A percentile compares a stretch with the other conserved stretches of the same genome.
These are phyloP conservation scores for Aphanoascus verrucosus DNA, from an alignment of 2,329 filamentous ascomycete species.

Conservation along the genomic window DNA sequence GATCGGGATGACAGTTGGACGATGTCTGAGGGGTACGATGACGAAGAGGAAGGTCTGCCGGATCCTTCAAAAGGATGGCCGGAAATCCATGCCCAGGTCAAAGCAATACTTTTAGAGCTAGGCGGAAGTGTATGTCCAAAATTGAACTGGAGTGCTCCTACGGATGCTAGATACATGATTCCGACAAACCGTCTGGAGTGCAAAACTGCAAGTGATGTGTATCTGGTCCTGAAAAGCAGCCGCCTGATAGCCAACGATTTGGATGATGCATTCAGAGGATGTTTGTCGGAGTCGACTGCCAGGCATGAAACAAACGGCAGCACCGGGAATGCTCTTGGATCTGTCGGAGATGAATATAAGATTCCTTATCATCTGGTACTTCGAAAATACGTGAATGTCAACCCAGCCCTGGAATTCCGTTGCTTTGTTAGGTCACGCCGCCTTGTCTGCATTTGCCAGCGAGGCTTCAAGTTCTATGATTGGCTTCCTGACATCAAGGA, in stretches of 20 bases:
- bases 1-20: slow-evolving; percentile 46
- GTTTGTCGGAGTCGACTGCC: slow-evolving; percentile 35
- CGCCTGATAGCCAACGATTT: slow-evolving; percentile 92
- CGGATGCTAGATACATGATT: slow-evolving; percentile 89
- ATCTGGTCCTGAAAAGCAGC: slow-evolving; percentile 85
- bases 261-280: slow-evolving; percentile 82
- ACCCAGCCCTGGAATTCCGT: slow-evolving; percentile 85
- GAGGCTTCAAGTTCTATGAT: slow-evolving; percentile 80
- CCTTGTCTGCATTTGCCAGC: slow-evolving; percentile 73
- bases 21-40: slow-evolving; percentile 51
- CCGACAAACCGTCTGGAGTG: slow-evolving; percentile 86
- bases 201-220: slow-evolving; percentile 77
- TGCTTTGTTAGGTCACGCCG: slow-evolving; percentile 81
- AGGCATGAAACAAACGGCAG: slow-evolving; percentile 15
- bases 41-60: slow-evolving; percentile 48
- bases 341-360: neutral
- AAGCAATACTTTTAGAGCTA: slow-evolving; percentile 64
- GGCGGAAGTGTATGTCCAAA: slow-evolving; percentile 84
- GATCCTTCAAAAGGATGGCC: slow-evolving; percentile 49
- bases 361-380: slow-evolving; percentile 74
- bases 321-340: neutral
- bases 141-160: slow-evolving; percentile 93
- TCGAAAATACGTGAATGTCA: slow-evolving; percentile 76
- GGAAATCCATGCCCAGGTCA: slow-evolving; percentile 67
- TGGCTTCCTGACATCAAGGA: slow-evolving; percentile 62